These are phyloP conservation scores for Podospora comata DNA, from an alignment of 495 filamentous ascomycete genomes.

Conservation along the genomic window DNA sequence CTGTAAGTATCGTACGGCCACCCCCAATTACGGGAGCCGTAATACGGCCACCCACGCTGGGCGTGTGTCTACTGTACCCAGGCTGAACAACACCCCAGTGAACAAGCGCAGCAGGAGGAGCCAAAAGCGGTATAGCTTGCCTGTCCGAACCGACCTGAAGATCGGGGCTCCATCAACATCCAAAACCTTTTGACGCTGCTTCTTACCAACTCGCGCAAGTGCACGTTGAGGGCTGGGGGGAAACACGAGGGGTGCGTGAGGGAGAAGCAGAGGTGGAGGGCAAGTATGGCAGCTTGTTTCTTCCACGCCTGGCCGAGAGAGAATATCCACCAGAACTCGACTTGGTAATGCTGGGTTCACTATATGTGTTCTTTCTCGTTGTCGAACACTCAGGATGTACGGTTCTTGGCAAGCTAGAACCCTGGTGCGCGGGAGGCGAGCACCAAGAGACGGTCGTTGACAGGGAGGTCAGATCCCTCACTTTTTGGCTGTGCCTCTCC, in stretches of 20 bases:
- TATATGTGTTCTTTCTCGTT: neutral
- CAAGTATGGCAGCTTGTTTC: neutral
- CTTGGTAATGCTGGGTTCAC: neutral
- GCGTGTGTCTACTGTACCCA: neutral
- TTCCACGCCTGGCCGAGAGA: neutral
- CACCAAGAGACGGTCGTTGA: neutral
- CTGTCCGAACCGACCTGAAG: constrained; percentile 2
- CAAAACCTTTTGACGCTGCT: neutral
- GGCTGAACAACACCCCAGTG: neutral
- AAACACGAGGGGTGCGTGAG: neutral
- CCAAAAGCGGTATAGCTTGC: neutral
- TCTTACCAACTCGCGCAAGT: neutral
- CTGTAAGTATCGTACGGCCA: neutral
- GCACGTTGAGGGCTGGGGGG: neutral
- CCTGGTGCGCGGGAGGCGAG: neutral
- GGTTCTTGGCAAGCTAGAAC: neutral
- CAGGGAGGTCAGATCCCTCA: neutral
- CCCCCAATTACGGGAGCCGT: neutral
- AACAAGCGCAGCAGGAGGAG: neutral
- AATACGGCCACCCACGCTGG: neutral
- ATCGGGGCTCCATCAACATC: neutral
- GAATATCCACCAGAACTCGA: neutral
- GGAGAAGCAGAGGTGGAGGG: neutral
- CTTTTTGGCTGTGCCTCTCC: constrained; percentile 10
- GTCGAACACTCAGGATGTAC: neutral